phyloP scores from a whole-genome alignment of 768 basidiomycete species.

The Russula sp. region DNA sequence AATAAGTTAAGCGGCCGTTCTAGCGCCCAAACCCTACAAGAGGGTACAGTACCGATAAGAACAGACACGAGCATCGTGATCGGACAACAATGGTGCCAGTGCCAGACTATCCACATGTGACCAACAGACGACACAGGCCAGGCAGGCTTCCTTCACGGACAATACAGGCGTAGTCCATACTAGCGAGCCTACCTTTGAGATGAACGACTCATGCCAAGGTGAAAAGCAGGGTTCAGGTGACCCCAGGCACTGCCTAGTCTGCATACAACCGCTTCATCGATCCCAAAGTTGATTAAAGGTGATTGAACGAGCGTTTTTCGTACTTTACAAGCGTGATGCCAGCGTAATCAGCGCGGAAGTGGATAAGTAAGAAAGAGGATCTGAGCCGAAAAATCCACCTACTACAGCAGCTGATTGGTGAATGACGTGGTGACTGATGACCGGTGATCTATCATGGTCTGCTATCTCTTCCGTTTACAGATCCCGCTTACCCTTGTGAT shows the following conservation, averaged over 20 bases:
- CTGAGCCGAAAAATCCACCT: neutral
- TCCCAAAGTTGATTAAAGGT: neutral
- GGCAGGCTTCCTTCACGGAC: neutral
- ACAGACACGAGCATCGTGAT: too few species aligned
- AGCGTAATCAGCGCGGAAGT: neutral
- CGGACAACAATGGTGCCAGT: too few species aligned
- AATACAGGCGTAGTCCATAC: neutral
- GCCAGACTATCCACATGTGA: too few species aligned
- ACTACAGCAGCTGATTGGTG: conserved; percentile 1
- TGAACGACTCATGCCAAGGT: neutral
- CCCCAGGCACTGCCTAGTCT: neutral
- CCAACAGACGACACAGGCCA: too few species aligned
- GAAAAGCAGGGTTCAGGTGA: neutral
- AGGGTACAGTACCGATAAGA: neutral
- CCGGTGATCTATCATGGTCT: neutral
- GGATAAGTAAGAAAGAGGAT: neutral
- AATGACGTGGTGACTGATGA: neutral
- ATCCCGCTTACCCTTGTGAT: neutral
- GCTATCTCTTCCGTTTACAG: neutral
- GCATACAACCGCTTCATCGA: neutral
- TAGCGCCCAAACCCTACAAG: neutral
- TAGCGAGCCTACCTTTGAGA: neutral
- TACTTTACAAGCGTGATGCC: neutral
- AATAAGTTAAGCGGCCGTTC: neutral
- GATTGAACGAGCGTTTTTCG: neutral